Percentiles rank a stretch among this genome's conserved stretches.
These are phyloP conservation scores for Discostella stelligeroides DNA, from an alignment of 108 stramenopile species.

Conservation along the genomic window DNA sequence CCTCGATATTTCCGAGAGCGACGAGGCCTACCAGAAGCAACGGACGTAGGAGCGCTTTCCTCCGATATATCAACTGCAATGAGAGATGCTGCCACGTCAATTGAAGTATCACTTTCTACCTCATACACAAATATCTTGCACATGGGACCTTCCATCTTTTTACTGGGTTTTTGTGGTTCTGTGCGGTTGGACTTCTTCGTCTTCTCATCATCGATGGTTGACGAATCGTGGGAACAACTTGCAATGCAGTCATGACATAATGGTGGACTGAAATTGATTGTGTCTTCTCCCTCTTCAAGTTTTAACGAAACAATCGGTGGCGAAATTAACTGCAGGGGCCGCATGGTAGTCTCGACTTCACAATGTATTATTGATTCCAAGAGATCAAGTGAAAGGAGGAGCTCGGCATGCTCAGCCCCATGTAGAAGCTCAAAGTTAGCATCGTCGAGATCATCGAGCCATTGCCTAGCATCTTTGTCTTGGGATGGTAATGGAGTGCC, in stretches of 20 bases:
- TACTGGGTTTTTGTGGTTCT: background rate
- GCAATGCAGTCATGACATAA: background rate
- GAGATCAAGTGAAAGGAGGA: slow-evolving; percentile 22
- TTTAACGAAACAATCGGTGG: slow-evolving; percentile 10
- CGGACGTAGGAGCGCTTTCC: background rate
- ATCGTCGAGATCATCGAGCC: slow-evolving; percentile 15
- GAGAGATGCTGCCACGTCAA: slow-evolving; percentile 42
- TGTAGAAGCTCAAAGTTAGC: slow-evolving; percentile 30
- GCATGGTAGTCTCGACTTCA: background rate
- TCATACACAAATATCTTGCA: slow-evolving; percentile 41
- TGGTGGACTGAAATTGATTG: background rate
- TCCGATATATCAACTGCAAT: slow-evolving; percentile 21
- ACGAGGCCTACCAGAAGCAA: slow-evolving; percentile 29
- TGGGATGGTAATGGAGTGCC: slow-evolving; percentile 7
- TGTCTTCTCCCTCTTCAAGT: background rate
- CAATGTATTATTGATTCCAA: slow-evolving; percentile 28
- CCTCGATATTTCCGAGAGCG: slow-evolving; percentile 26
- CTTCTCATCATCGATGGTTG: background rate
- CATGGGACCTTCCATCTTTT: background rate
- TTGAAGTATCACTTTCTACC: slow-evolving; percentile 27
- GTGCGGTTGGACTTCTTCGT: background rate
- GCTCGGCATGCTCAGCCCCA: slow-evolving; percentile 8
- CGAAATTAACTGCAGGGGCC: background rate
- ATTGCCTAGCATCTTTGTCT: slow-evolving; percentile 7
- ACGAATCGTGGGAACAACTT: background rate